phyloP scores from a whole-genome alignment of 2,329 filamentous ascomycete species.

The Leptoxyphium fumago region DNA sequence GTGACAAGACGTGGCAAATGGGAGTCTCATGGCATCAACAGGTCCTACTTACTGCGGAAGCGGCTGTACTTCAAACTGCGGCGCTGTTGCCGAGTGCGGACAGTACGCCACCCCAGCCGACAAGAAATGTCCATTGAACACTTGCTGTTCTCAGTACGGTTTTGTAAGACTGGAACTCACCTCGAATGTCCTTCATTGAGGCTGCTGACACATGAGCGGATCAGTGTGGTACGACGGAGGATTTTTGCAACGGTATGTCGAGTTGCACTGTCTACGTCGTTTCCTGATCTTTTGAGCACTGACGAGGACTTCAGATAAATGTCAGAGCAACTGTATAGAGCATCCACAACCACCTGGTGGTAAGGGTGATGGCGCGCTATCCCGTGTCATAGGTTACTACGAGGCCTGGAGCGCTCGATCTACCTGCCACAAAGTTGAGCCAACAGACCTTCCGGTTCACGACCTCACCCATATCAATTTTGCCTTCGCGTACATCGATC shows the following conservation, averaged over 20 bases:
- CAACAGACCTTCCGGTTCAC: background rate
- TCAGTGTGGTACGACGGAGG: slow-evolving; percentile 1
- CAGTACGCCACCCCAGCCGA: background rate
- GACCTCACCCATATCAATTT: slow-evolving; percentile 16
- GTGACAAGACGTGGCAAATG: too few relatives aligned
- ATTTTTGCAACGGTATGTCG: background rate
- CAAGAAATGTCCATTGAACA: background rate
- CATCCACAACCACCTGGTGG: background rate
- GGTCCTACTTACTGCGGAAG: background rate
- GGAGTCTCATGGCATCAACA: too few relatives aligned
- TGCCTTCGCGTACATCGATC: slow-evolving; percentile 27
- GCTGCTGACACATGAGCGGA: too few relatives aligned
- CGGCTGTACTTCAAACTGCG: slow-evolving; percentile 1
- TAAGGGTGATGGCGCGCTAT: background rate
- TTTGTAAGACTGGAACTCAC: too few relatives aligned
- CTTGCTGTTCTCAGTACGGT: background rate
- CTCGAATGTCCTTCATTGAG: too few relatives aligned
- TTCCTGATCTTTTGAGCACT: too few relatives aligned
- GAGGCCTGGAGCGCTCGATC: slow-evolving; percentile 5
- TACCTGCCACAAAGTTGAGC: background rate
- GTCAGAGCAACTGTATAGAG: background rate
- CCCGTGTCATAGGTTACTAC: slow-evolving; percentile 7
- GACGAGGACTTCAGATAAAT: too few relatives aligned
- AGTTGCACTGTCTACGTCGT: too few relatives aligned
- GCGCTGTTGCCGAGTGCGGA: slow-evolving; percentile 1